Evolutionary conservation across 2,329 filamentous ascomycete genomes (phyloP).

Genomic region (Penicillium griseofulvum): DNA sequence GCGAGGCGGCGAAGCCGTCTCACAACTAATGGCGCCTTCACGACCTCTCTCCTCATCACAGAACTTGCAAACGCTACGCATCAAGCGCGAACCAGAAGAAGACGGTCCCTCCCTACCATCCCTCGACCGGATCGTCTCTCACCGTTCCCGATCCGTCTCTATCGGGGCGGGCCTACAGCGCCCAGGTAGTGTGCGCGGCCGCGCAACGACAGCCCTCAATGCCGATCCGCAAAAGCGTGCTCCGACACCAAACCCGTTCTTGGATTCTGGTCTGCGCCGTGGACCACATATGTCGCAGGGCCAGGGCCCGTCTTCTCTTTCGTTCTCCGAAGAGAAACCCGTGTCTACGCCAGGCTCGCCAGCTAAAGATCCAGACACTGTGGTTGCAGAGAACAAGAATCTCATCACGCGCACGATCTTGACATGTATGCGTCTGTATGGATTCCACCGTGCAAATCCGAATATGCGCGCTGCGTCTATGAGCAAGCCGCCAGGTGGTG

Average conservation of each 20-base stretch:
- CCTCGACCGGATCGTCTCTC: slow-evolving; percentile 29
- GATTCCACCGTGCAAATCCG: slow-evolving; percentile 37
- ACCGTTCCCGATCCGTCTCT: slow-evolving; percentile 36
- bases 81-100: slow-evolving; percentile 40
- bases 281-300: slow-evolving; percentile 9
- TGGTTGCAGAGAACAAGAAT: slow-evolving; percentile 41
- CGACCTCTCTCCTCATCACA: slow-evolving; percentile 29
- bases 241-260: slow-evolving; percentile 27
- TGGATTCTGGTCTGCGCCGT: slow-evolving; percentile 19
- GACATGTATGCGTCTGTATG: slow-evolving; percentile 46
- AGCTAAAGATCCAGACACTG: slow-evolving; percentile 28
- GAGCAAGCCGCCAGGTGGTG: slow-evolving; percentile 9
- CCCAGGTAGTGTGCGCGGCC: slow-evolving; percentile 19
- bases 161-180: slow-evolving; percentile 28
- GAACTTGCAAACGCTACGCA: slow-evolving; percentile 30
- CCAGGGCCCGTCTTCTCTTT: slow-evolving; percentile 13
- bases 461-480: slow-evolving; percentile 20
- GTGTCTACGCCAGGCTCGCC: slow-evolving; percentile 17
- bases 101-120: slow-evolving; percentile 22
- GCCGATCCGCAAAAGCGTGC: slow-evolving; percentile 23
- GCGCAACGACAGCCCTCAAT: slow-evolving; percentile 5
- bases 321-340: slow-evolving; percentile 15
- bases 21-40: slow-evolving; percentile 38
- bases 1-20: slow-evolving; percentile 41
- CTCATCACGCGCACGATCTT: slow-evolving; percentile 43